phyloP scores from a whole-genome alignment of 352 stramenopile species.

The Globisporangium parvum region DNA sequence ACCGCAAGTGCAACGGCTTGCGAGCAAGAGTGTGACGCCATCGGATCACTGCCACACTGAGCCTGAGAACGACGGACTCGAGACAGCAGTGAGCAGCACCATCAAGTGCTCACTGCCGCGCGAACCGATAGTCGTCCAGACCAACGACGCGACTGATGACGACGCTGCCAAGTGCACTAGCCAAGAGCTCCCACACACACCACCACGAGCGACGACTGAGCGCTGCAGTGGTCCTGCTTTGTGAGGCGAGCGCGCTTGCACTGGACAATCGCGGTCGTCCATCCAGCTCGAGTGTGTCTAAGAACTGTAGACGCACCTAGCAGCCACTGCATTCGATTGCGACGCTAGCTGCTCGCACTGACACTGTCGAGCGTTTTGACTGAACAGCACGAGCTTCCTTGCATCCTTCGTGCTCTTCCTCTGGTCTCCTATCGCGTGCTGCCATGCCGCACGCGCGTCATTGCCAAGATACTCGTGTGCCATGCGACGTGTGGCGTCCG shows the following conservation, averaged over 20 bases:
- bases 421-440: not conserved
- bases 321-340: not conserved
- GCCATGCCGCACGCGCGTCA: no score
- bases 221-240: no score
- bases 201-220: no score
- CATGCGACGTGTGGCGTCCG: no score
- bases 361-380: not conserved
- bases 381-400: no score
- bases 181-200: no score
- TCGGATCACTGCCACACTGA: constrained; percentile 9
- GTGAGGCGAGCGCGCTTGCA: no score
- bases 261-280: no score
- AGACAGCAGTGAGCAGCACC: not conserved
- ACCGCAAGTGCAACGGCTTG: not conserved
- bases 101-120: not conserved
- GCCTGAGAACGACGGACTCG: constrained; percentile 27
- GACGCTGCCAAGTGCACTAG: not conserved
- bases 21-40: not conserved
- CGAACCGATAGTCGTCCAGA: constrained; percentile 8
- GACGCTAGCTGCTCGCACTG: not conserved
- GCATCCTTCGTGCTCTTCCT: no score
- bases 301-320: not conserved
- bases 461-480: no score
- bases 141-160: constrained; percentile 20
- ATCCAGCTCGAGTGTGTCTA: no score